Conservation (phyloP, 371 early-diverging fungal species). For the Mortierella sp. region DNA sequence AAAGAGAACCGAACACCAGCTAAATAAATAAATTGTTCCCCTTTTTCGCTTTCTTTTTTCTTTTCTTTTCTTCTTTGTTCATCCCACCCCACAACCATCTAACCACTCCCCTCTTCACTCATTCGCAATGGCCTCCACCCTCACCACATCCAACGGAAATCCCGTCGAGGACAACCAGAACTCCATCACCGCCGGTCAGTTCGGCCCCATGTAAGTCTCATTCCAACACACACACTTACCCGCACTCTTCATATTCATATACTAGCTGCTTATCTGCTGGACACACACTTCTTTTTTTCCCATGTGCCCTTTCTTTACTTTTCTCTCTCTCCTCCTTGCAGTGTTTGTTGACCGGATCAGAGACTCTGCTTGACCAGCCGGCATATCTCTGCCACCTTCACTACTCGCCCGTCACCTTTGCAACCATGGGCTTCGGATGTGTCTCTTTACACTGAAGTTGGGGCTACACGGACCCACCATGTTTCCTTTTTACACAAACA, state of each 20-base stretch:
- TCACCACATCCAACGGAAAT: slow-evolving; percentile 58
- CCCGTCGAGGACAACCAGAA: slow-evolving; percentile 77
- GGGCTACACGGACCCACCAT: slow-evolving; percentile 6
- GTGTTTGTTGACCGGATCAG: no score
- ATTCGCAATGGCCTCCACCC: slow-evolving; percentile 47
- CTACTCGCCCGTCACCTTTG: no score
- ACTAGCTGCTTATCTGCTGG: no score
- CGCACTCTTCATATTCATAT: neutral
- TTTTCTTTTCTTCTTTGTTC: slow-evolving; percentile 12
- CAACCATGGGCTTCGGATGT: no score
- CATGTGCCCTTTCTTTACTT: no score
- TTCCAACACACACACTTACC: neutral
- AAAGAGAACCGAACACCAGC: neutral
- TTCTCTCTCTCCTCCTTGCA: no score
- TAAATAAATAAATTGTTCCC: slow-evolving; percentile 2
- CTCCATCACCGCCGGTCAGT: slow-evolving; percentile 68
- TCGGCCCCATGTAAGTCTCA: slow-evolving; percentile 64
- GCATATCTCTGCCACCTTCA: neutral
- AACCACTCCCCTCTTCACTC: slow-evolving; percentile 39
- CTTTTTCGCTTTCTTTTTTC: slow-evolving; percentile 4
- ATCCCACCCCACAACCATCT: slow-evolving; percentile 19
- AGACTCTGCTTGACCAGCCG: neutral
- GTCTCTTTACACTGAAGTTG: slow-evolving; percentile 12
- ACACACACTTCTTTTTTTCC: no score
- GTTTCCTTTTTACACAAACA: neutral